These are phyloP conservation scores for Amoebophrya sp. DNA, from an alignment of 169 alveolate genomes.

Conservation along the genomic window DNA sequence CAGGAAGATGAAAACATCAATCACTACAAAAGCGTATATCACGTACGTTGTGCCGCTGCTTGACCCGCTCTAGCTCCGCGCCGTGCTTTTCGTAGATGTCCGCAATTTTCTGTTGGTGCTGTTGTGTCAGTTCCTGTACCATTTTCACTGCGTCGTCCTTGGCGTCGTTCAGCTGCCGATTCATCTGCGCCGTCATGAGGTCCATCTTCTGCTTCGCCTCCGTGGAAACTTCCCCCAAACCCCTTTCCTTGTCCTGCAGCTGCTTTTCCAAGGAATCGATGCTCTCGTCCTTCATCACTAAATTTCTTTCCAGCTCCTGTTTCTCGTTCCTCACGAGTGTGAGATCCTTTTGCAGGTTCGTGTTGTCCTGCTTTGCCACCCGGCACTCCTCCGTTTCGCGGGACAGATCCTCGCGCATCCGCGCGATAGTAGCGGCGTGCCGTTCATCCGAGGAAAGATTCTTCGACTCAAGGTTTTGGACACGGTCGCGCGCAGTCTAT, in stretches of 20 bases:
- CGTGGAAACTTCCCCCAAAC: background rate
- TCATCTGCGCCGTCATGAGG: background rate
- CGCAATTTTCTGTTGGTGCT: background rate
- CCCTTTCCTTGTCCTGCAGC: background rate
- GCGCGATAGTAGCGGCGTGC: background rate
- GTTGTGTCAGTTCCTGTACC: conserved; percentile 1
- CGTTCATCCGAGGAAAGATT: background rate
- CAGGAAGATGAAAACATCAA: too few species aligned
- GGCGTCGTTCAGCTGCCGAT: background rate
- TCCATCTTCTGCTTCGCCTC: background rate
- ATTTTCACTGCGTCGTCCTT: conserved; percentile 10
- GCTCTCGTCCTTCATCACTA: background rate
- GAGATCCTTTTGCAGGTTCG: background rate
- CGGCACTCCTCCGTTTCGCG: background rate
- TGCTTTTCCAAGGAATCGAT: background rate
- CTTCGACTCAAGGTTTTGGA: background rate
- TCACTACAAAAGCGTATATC: too few species aligned
- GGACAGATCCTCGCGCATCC: background rate
- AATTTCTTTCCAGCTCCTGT: background rate
- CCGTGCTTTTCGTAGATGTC: background rate
- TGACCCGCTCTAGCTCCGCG: background rate
- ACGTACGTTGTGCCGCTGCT: background rate
- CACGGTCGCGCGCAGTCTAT: background rate
- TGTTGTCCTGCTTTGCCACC: background rate
- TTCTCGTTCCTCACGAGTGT: background rate